Evolutionary conservation across 805 yeast species (phyloP), one percentile per base, ranked within the genome.

Genomic region (Candida boidinii): DNA sequence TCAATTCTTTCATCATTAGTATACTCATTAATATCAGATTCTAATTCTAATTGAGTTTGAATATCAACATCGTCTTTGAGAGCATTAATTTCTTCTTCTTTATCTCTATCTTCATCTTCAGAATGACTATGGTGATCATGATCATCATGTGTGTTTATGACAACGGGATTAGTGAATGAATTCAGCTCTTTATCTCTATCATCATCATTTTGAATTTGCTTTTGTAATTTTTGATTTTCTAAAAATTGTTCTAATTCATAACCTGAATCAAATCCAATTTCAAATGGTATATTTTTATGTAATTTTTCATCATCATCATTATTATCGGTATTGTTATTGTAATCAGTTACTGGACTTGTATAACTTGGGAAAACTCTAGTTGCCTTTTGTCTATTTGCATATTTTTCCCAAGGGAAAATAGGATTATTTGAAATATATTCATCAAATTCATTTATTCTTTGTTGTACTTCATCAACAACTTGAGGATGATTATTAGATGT

Each of bases 381-480:
- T 9, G 44, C 33, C 10, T 26, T 30, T 7, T 26, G 31, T 26
- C 23, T 28, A 9, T 26, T 5, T 7, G 35, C 25, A 9, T 31
- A 22, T n/a, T 17, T 35, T 35, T 58, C 64, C 62, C 62, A 58
- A 19, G 64, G 64, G 48, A 58, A 58, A 17, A 57, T 51, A 2
- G 60, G 59, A 42, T 57, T 51, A 3, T 44, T 30, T 5, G 30
- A 26, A 11, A 48, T 53, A 33, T 52, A 52, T 11, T 33, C 34
- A 25, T 49, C 51, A 23, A 37, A 30, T 18, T 20, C 34, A 16
- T 14, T 17, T n/a, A 9, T 9, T 6, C 15, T 14, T 23, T 17
- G 26, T 10, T 23, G 33, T 14, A 15, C 24, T 9, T n/a, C 24
- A 16, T 26, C 37, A 4, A 20, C 35, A 7, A 30, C 24, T 5